phyloP scores from a whole-genome alignment of 2,329 filamentous ascomycete genomes.

The Camptophora hylomeconis region DNA sequence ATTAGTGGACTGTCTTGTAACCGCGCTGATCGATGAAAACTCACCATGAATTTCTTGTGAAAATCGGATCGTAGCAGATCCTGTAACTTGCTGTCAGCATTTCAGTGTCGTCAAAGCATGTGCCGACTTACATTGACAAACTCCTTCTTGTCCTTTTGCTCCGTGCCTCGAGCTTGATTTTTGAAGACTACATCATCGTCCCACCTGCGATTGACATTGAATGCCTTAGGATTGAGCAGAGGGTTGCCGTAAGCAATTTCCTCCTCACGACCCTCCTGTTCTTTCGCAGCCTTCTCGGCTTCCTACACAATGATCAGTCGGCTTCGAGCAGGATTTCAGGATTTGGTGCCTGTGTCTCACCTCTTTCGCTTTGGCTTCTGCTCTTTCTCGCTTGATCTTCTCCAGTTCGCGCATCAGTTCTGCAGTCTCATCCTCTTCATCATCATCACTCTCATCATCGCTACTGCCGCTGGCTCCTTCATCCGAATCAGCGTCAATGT shows the following conservation, averaged over 20 bases:
- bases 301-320: conserved; percentile 46
- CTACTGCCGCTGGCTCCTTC: conserved; percentile 46
- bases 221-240: conserved; percentile 74
- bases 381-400: conserved; percentile 79
- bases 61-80: conserved; percentile 90
- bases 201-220: conserved; percentile 77
- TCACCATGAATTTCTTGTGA: conserved; percentile 89
- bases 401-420: conserved; percentile 86
- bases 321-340: neutral
- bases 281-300: conserved; percentile 62
- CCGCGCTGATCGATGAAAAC: conserved; percentile 11
- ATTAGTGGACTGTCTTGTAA: conserved; percentile 10
- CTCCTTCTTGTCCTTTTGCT: conserved; percentile 81
- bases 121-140: conserved; percentile 72
- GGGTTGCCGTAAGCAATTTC: conserved; percentile 91
- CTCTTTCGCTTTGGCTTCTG: conserved; percentile 66
- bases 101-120: conserved; percentile 1
- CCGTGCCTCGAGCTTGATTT: conserved; percentile 90
- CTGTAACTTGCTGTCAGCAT: conserved; percentile 29
- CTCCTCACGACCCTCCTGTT: conserved; percentile 70
- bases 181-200: conserved; percentile 99
- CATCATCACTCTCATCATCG: conserved; percentile 53
- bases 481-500: conserved; percentile 73
- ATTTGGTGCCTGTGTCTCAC: conserved; percentile 29
- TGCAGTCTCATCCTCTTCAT: conserved; percentile 71